Evolutionary conservation across 805 yeast species (phyloP).

Genomic region (Saturnispora bothae): DNA sequence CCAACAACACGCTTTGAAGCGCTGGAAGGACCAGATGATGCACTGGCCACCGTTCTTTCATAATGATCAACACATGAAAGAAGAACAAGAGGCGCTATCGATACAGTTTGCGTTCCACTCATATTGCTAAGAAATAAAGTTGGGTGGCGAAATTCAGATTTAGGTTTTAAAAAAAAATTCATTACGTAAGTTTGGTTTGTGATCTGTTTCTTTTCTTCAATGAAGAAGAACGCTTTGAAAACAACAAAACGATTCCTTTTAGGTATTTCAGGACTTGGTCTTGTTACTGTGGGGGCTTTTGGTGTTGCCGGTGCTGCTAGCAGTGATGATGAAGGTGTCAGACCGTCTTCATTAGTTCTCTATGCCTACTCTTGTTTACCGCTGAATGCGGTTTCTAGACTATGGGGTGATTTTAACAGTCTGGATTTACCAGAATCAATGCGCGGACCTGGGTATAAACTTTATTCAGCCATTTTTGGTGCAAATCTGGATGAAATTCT

Average conservation of each 20-base stretch:
- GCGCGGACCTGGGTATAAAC: slow-evolving; percentile 67
- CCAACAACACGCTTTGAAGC: slow-evolving; percentile 74
- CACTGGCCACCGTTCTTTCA: slow-evolving; percentile 56
- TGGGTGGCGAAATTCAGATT: too few relatives aligned
- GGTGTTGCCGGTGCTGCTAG: too few relatives aligned
- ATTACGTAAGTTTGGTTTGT: too few relatives aligned
- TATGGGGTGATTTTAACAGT: slow-evolving; percentile 90
- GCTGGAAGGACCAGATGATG: slow-evolving; percentile 25
- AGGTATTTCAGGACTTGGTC: too few relatives aligned
- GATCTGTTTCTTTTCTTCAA: too few relatives aligned
- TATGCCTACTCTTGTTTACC: slow-evolving; percentile 88
- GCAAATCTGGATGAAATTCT: slow-evolving; percentile 84
- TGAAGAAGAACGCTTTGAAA: too few relatives aligned
- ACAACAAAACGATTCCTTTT: too few relatives aligned
- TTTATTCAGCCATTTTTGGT: slow-evolving; percentile 75
- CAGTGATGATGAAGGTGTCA: not conserved
- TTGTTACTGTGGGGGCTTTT: too few relatives aligned
- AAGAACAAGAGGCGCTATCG: slow-evolving; percentile 92
- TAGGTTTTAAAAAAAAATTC: too few relatives aligned
- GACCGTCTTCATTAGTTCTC: slow-evolving; percentile 66
- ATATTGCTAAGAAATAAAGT: too few relatives aligned
- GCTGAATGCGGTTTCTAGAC: slow-evolving; percentile 75
- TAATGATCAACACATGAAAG: slow-evolving; percentile 93
- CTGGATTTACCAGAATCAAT: slow-evolving; percentile 81
- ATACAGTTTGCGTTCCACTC: slow-evolving; percentile 13